A percentile compares a stretch with the other conserved stretches of the same genome.
These are phyloP conservation scores for bread wheat (Triticum aestivum) DNA, from an alignment of 176 grass and related monocot genomes.

Conservation along the genomic window IWGSC_CS_RefSeq_v2.1 NC_057803.1:42062678-42063177, in stretches of 20 bases:
- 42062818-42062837: conserved; percentile 92
- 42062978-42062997: conserved; percentile 41
- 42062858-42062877: conserved; percentile 94
- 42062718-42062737: conserved; percentile 29
- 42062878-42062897: conserved; percentile 74
- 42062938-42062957: background rate
- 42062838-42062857: conserved; percentile 89
- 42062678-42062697: conserved; percentile 23
- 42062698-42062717: conserved; percentile 15
- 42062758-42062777: conserved; percentile 28
- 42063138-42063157: background rate
- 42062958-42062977: conserved; percentile 5
- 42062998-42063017: conserved; percentile 98
- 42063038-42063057: conserved; percentile 59
- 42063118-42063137: background rate
- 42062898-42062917: conserved; percentile 18
- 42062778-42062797: conserved; percentile 69
- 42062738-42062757: conserved; percentile 35
- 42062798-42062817: conserved; percentile 93
- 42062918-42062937: background rate
- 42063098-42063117: background rate
- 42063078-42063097: conserved; percentile 4
- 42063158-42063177: background rate
- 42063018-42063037: conserved; percentile 89
- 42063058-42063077: conserved; percentile 1